Conservation (phyloP, 2,329 filamentous ascomycete genomes). For the Gaeumannomyces sp. region DNA sequence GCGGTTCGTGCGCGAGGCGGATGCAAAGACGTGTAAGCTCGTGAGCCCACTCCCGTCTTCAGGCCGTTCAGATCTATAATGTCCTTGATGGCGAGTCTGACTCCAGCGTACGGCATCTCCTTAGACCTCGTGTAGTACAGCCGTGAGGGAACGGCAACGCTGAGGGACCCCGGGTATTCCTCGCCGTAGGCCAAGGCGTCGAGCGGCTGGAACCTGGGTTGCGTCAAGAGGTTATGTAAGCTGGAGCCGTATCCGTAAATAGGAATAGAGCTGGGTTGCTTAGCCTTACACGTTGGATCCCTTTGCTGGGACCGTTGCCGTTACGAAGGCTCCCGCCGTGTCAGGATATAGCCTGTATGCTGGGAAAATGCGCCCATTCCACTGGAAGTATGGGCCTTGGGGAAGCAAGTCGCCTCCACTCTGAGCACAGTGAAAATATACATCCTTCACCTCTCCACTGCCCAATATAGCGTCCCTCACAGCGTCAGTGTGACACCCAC, state of each 20-base stretch:
- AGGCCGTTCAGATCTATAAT: slow-evolving; percentile 50
- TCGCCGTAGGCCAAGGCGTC: neutral
- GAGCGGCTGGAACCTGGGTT: neutral
- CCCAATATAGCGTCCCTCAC: neutral
- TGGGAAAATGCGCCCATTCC: slow-evolving; percentile 3
- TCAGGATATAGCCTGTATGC: slow-evolving; percentile 9
- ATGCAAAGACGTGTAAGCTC: slow-evolving; percentile 51
- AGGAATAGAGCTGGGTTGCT: neutral
- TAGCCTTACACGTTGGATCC: neutral
- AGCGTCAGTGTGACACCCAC: neutral
- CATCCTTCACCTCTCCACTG: neutral
- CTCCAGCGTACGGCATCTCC: slow-evolving; percentile 47
- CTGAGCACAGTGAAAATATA: neutral
- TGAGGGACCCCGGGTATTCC: slow-evolving; percentile 5
- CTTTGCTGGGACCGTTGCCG: neutral
- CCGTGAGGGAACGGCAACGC: slow-evolving; percentile 46
- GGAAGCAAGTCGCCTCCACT: neutral
- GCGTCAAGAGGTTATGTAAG: neutral
- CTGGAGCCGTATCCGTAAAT: neutral
- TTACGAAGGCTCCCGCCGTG: slow-evolving; percentile 1
- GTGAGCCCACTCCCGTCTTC: slow-evolving; percentile 46
- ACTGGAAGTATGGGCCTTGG: slow-evolving; percentile 10
- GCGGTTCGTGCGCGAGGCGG: slow-evolving; percentile 39
- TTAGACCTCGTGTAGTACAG: slow-evolving; percentile 45
- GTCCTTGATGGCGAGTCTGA: slow-evolving; percentile 54